A percentile compares a stretch with the other conserved stretches of the same genome.
Evolutionary conservation across 2,329 filamentous ascomycete species (phyloP).

Genomic region (Penicillium janthinellum): DNA sequence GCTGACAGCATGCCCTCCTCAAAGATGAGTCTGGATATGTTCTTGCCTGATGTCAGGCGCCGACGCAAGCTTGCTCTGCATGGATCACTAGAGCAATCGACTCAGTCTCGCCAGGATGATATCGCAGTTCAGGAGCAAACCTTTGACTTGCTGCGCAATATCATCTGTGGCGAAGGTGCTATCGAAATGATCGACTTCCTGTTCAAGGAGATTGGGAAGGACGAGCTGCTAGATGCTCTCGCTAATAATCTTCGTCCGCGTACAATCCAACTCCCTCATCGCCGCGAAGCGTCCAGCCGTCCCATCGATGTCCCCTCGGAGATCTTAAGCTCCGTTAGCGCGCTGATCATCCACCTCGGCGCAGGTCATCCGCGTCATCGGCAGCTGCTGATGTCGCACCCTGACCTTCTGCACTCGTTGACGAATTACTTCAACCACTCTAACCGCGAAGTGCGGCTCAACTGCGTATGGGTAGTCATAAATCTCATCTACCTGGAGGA

Average conservation of each 20-base stretch:
- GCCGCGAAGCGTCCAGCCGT: slow-evolving; percentile 34
- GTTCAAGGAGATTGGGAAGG: slow-evolving; percentile 72
- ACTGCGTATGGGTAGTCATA: slow-evolving; percentile 79
- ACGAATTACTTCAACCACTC: slow-evolving; percentile 73
- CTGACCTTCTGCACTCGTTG: slow-evolving; percentile 71
- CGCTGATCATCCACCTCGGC: slow-evolving; percentile 83
- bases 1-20: slow-evolving; percentile 44
- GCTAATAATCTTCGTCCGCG: slow-evolving; percentile 71
- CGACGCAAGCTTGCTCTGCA: slow-evolving; percentile 54
- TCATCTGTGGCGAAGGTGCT: slow-evolving; percentile 68
- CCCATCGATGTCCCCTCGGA: slow-evolving; percentile 51
- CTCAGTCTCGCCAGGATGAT: slow-evolving; percentile 74
- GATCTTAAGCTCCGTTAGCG: slow-evolving; percentile 76
- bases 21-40: slow-evolving; percentile 42
- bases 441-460: slow-evolving; percentile 72
- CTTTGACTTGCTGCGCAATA: slow-evolving; percentile 84
- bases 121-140: slow-evolving; percentile 87
- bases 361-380: slow-evolving; percentile 78
- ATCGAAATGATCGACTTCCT: slow-evolving; percentile 81
- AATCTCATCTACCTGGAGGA: slow-evolving; percentile 87
- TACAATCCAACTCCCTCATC: slow-evolving; percentile 35
- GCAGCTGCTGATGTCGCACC: slow-evolving; percentile 75
- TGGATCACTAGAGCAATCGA: slow-evolving; percentile 66
- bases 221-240: slow-evolving; percentile 78
- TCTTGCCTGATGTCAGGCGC: slow-evolving; percentile 43